Conservation (phyloP, 768 basidiomycete species). For the Phylloporus rhodoxanthus region DNA sequence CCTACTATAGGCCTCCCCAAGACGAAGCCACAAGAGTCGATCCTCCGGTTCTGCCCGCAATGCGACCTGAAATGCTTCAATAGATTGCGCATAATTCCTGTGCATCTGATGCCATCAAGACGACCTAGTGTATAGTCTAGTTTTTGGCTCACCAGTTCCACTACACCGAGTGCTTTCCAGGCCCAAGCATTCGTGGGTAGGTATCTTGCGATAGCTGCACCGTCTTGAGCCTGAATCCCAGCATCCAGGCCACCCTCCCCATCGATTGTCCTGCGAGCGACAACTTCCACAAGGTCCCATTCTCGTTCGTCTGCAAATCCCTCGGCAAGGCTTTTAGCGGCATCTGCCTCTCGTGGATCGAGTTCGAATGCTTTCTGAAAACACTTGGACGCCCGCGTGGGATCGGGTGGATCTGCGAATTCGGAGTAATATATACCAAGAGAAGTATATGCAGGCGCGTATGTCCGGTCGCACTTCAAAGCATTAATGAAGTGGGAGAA, state of each 20-base stretch:
- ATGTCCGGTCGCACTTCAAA: slow-evolving; percentile 66
- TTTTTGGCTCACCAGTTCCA: slow-evolving; percentile 66
- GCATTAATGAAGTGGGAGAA: slow-evolving; percentile 77
- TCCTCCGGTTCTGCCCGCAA: slow-evolving; percentile 76
- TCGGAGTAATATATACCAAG: slow-evolving; percentile 87
- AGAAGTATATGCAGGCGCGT: slow-evolving; percentile 90
- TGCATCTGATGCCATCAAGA: slow-evolving; percentile 43
- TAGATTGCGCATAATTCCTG: slow-evolving; percentile 65
- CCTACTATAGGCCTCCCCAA: slow-evolving; percentile 87
- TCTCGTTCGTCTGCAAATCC: slow-evolving; percentile 90
- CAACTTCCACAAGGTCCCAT: slow-evolving; percentile 93
- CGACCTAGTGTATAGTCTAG: slow-evolving; percentile 1
- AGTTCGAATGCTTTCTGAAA: slow-evolving; percentile 98
- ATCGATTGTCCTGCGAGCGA: slow-evolving; percentile 89
- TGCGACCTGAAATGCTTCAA: slow-evolving; percentile 81
- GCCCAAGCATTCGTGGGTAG: slow-evolving; percentile 89
- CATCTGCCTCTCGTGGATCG: slow-evolving; percentile 80
- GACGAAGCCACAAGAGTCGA: slow-evolving; percentile 76
- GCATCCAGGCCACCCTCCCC: slow-evolving; percentile 81
- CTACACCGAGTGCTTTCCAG: slow-evolving; percentile 93
- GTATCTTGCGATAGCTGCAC: slow-evolving; percentile 41
- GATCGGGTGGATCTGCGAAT: slow-evolving; percentile 64
- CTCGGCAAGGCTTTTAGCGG: slow-evolving; percentile 77
- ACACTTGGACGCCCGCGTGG: slow-evolving; percentile 83
- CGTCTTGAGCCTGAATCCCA: slow-evolving; percentile 42